Evolutionary conservation across 108 stramenopile species (phyloP).

Genomic region (Nannochloropsis salina): DNA sequence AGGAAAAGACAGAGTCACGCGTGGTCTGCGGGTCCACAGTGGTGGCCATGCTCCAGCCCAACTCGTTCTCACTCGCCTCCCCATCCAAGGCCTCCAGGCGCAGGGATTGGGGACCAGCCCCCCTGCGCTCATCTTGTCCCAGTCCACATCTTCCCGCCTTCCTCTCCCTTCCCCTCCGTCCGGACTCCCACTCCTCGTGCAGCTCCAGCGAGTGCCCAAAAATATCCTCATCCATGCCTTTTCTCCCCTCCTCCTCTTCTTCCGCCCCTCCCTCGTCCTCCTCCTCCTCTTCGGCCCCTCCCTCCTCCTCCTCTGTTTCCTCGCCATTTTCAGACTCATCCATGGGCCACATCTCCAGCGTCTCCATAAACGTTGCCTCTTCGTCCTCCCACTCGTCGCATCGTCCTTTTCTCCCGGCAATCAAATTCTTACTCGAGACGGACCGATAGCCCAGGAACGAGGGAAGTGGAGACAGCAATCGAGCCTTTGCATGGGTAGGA

Average conservation of each 20-base stretch:
- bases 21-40: constrained; percentile 1
- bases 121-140: background rate
- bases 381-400: background rate
- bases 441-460: background rate
- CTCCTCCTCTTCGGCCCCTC: background rate
- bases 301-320: background rate
- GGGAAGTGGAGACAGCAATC: background rate
- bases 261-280: background rate
- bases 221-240: background rate
- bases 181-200: background rate
- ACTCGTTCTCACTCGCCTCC: constrained; percentile 1
- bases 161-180: background rate
- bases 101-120: background rate
- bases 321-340: too few relatives aligned
- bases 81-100: background rate
- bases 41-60: background rate
- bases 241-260: background rate
- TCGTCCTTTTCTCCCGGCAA: background rate
- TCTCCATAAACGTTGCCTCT: background rate
- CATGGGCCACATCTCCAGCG: too few relatives aligned
- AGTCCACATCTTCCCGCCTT: background rate
- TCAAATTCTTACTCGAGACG: background rate
- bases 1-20: background rate
- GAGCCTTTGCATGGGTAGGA: background rate
- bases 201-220: background rate